Evolutionary conservation across 2,329 filamentous ascomycete genomes (phyloP).

Genomic region (Claviceps sp.): DNA sequence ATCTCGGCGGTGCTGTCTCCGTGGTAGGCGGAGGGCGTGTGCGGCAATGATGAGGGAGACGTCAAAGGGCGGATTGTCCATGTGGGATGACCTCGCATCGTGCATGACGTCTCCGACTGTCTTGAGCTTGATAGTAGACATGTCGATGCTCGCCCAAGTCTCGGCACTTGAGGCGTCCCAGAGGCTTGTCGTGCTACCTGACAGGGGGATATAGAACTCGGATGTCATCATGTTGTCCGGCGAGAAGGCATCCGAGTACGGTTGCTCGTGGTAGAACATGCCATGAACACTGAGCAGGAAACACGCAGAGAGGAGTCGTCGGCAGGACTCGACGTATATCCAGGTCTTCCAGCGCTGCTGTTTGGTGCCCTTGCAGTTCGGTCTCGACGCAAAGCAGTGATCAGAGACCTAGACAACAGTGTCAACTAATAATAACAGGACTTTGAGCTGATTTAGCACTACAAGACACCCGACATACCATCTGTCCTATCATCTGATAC

Average conservation of each 20-base stretch:
- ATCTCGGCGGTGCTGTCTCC: slow-evolving; percentile 16
- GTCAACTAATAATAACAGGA: slow-evolving; percentile 2
- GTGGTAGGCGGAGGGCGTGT: slow-evolving; percentile 24
- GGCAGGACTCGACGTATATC: slow-evolving; percentile 37
- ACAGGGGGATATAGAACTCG: slow-evolving; percentile 31
- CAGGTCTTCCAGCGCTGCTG: slow-evolving; percentile 35
- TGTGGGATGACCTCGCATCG: slow-evolving; percentile 20
- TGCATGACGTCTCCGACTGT: slow-evolving; percentile 18
- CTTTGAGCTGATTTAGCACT: neutral
- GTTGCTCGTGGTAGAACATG: slow-evolving; percentile 40
- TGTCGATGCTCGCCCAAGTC: slow-evolving; percentile 30
- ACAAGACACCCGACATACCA: slow-evolving; percentile 28
- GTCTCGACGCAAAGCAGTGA: neutral
- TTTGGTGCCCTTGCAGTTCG: slow-evolving; percentile 4
- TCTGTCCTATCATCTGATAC: slow-evolving; percentile 41
- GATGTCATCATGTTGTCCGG: slow-evolving; percentile 23
- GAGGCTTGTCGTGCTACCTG: slow-evolving; percentile 27
- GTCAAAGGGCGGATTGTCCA: slow-evolving; percentile 26
- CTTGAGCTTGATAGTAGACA: slow-evolving; percentile 12
- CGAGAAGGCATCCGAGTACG: slow-evolving; percentile 18
- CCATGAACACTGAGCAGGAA: slow-evolving; percentile 44
- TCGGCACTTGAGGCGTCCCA: slow-evolving; percentile 35
- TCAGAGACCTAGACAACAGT: slow-evolving; percentile 1
- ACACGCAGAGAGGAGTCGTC: slow-evolving; percentile 41
- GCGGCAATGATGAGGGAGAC: slow-evolving; percentile 26